Conservation (phyloP, 768 basidiomycete genomes). For the Pisolithus tinctorius region DNA sequence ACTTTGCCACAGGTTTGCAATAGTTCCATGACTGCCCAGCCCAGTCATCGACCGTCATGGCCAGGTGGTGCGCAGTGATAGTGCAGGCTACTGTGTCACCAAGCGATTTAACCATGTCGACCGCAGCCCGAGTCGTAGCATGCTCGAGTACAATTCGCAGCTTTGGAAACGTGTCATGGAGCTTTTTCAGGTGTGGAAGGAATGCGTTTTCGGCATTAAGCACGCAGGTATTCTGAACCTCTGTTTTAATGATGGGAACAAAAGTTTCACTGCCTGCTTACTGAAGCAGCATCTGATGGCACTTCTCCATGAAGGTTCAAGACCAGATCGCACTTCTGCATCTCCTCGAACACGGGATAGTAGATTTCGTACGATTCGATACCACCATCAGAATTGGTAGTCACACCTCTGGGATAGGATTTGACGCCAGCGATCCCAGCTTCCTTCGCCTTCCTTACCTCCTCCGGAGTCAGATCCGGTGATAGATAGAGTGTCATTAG, state of each 20-base stretch:
- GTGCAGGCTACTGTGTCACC: slow-evolving; percentile 88
- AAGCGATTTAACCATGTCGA: slow-evolving; percentile 75
- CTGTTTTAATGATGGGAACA: background rate
- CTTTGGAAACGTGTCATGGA: slow-evolving; percentile 78
- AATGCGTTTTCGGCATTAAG: slow-evolving; percentile 91
- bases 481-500: slow-evolving; percentile 97
- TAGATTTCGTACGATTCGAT: slow-evolving; percentile 94
- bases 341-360: slow-evolving; percentile 87
- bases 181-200: slow-evolving; percentile 75
- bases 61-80: slow-evolving; percentile 95
- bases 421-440: slow-evolving; percentile 90
- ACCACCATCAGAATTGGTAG: slow-evolving; percentile 93
- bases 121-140: slow-evolving; percentile 87
- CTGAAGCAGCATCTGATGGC: slow-evolving; percentile 68
- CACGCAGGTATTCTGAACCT: slow-evolving; percentile 72
- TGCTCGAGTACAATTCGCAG: slow-evolving; percentile 96
- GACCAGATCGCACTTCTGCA: slow-evolving; percentile 92
- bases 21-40: slow-evolving; percentile 93
- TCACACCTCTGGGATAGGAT: slow-evolving; percentile 95
- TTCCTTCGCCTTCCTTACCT: slow-evolving; percentile 79
- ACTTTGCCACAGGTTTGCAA: slow-evolving; percentile 98
- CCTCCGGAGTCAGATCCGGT: slow-evolving; percentile 81
- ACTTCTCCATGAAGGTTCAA: slow-evolving; percentile 97
- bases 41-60: slow-evolving; percentile 92
- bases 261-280: slow-evolving; percentile 26